Percentiles rank a stretch among this genome's conserved stretches.
phyloP scores from a whole-genome alignment of 805 yeast genomes.

The Saturnispora diversa region DNA sequence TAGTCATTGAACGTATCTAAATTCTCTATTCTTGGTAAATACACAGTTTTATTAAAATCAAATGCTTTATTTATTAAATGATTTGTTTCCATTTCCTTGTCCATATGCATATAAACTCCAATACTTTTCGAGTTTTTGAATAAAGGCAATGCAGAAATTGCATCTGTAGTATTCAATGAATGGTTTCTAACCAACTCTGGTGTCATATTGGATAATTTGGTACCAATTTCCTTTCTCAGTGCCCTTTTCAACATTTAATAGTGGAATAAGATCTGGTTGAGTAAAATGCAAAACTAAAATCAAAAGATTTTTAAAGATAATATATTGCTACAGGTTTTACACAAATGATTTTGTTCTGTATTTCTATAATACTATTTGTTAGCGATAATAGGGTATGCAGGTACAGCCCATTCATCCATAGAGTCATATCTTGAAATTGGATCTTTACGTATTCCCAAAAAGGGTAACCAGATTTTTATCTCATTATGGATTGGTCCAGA shows the following conservation, averaged over 20 bases:
- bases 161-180: conserved; percentile 6
- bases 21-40: conserved; percentile 41
- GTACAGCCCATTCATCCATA: too few relatives aligned
- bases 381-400: too few relatives aligned
- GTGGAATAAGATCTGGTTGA: too few relatives aligned
- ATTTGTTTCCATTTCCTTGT: conserved; percentile 58
- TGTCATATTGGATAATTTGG: background rate
- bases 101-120: conserved; percentile 72
- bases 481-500: too few relatives aligned
- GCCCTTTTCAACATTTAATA: conserved; percentile 1
- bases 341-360: too few relatives aligned
- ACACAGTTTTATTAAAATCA: conserved; percentile 40
- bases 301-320: too few relatives aligned
- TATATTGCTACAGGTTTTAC: too few relatives aligned
- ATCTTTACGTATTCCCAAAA: too few relatives aligned
- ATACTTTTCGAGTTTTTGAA: conserved; percentile 41
- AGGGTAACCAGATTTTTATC: too few relatives aligned
- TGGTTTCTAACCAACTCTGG: background rate
- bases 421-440: too few relatives aligned
- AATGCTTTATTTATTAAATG: conserved; percentile 47
- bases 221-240: conserved; percentile 8
- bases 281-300: too few relatives aligned
- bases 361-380: too few relatives aligned
- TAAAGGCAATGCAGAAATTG: conserved; percentile 15
- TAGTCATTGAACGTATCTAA: conserved; percentile 25